phyloP scores from a whole-genome alignment of 257 asterid genomes.

The Solanum okadae region DNA sequence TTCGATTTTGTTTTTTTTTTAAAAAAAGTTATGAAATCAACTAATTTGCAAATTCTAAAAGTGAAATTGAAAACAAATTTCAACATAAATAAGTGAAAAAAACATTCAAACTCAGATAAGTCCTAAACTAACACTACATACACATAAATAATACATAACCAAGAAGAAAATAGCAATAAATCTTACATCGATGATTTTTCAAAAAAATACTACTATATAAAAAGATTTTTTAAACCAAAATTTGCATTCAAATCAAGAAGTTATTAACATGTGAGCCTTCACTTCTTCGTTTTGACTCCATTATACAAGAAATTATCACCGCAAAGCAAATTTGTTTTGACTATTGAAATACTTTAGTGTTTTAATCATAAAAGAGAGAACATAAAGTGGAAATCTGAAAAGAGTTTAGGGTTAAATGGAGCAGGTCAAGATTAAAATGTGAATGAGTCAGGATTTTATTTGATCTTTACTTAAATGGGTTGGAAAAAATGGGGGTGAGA shows the following conservation, averaged over 20 bases:
- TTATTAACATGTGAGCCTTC: background rate
- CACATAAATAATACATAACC: background rate
- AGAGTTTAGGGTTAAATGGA: background rate
- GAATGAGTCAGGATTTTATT: background rate
- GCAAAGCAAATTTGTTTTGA: background rate
- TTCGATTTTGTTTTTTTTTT: no score
- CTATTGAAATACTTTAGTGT: background rate
- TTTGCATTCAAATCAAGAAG: no score
- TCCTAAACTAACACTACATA: background rate
- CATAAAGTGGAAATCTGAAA: no score
- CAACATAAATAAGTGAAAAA: no score
- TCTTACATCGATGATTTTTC: background rate
- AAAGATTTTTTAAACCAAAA: no score
- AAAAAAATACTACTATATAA: no score
- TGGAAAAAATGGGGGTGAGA: background rate
- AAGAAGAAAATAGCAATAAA: background rate
- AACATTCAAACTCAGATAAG: background rate
- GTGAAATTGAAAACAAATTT: no score
- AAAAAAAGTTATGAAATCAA: no score
- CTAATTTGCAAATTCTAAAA: no score
- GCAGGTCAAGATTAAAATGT: background rate
- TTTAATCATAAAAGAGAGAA: background rate
- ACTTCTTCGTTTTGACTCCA: background rate
- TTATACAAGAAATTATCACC: background rate
- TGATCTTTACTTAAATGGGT: background rate